Conservation (phyloP, 2,329 filamentous ascomycete genomes). For the Aspergillus sp. region DNA sequence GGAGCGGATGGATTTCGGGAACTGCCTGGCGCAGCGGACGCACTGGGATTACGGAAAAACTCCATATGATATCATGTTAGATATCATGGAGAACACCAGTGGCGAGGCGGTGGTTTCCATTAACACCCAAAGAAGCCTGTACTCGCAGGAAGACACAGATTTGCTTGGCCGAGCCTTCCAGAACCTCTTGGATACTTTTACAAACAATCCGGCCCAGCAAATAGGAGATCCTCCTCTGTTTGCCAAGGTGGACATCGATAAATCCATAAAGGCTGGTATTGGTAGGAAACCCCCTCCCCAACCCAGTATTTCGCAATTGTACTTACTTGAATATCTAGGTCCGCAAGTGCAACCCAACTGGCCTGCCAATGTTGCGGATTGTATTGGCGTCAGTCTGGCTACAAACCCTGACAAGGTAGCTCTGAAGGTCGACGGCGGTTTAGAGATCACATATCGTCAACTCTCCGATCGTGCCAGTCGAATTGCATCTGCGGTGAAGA, state of each 20-base stretch:
- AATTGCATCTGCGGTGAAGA: neutral
- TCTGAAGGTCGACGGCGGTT: neutral
- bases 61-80: neutral
- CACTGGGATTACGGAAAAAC: neutral
- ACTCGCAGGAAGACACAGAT: neutral
- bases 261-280: neutral
- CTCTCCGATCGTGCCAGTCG: neutral
- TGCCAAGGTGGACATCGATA: neutral
- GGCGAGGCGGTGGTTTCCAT: neutral
- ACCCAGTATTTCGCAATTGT: neutral
- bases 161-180: neutral
- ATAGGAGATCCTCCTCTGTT: neutral
- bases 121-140: neutral
- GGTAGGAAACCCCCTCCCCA: neutral
- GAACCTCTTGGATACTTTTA: neutral
- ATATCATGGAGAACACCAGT: neutral
- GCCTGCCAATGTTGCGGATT: neutral
- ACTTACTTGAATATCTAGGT: neutral
- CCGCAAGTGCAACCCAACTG: neutral
- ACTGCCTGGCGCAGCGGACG: neutral
- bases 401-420: neutral
- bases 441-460: neutral
- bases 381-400: neutral
- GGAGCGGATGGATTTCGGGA: neutral
- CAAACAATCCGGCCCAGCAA: neutral